phyloP scores from a whole-genome alignment of 768 basidiomycete genomes.

The Sarcodon sp. region DNA sequence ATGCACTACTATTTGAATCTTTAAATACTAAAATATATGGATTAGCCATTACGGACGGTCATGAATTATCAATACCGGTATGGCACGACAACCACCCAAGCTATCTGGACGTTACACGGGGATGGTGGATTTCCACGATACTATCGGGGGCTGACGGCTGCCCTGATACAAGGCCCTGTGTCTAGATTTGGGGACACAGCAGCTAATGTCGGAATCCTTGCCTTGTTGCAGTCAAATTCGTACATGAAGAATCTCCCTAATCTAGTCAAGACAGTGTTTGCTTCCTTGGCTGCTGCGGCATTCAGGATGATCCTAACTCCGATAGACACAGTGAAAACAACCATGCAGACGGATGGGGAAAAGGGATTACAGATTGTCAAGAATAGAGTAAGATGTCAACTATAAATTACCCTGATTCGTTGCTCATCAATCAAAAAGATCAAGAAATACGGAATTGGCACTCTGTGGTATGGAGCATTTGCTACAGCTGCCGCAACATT shows the following conservation, averaged over 20 bases:
- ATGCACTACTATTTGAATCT: background rate
- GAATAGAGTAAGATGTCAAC: slow-evolving; percentile 31
- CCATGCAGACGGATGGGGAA: slow-evolving; percentile 83
- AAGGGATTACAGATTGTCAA: slow-evolving; percentile 53
- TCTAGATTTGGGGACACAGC: slow-evolving; percentile 92
- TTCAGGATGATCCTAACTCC: slow-evolving; percentile 92
- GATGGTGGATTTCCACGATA: slow-evolving; percentile 78
- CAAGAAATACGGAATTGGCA: slow-evolving; percentile 59
- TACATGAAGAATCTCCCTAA: slow-evolving; percentile 53
- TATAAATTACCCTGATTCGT: background rate
- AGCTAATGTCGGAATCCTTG: slow-evolving; percentile 86
- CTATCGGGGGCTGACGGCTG: slow-evolving; percentile 80
- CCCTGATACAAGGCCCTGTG: slow-evolving; percentile 75
- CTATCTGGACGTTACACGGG: slow-evolving; percentile 51
- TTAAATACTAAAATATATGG: no score
- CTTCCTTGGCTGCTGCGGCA: slow-evolving; percentile 62
- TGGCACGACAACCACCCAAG: slow-evolving; percentile 61
- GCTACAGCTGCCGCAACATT: slow-evolving; percentile 92
- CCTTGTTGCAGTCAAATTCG: slow-evolving; percentile 65
- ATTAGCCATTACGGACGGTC: slow-evolving; percentile 78
- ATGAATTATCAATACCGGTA: slow-evolving; percentile 97
- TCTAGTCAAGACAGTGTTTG: slow-evolving; percentile 67
- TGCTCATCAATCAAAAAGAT: slow-evolving; percentile 26
- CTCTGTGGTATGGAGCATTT: slow-evolving; percentile 83
- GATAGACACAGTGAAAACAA: slow-evolving; percentile 91